Conservation (phyloP, 169 alveolate species). For the Plasmodium gonderi region DNA sequence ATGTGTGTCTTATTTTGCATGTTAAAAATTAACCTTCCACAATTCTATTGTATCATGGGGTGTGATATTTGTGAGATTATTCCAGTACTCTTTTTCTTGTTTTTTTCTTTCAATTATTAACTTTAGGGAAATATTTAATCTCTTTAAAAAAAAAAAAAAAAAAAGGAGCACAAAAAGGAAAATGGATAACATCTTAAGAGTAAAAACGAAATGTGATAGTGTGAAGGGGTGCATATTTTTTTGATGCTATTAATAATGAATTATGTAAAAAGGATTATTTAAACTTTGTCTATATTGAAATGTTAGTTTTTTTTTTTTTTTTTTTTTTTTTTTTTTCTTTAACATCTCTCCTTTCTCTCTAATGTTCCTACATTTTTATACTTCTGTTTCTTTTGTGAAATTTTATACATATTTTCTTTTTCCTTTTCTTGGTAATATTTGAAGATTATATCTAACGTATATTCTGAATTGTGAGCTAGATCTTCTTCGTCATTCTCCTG, state of each 20-base stretch:
- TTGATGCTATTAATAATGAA: background rate
- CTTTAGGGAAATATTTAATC: constrained; percentile 47
- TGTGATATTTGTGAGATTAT: constrained; percentile 29
- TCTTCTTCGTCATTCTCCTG: constrained; percentile 15
- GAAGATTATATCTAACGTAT: constrained; percentile 42
- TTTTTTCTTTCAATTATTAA: constrained; percentile 54
- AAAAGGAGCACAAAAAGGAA: background rate
- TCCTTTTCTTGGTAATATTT: constrained; percentile 70
- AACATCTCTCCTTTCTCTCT: background rate
- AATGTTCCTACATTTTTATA: constrained; percentile 37
- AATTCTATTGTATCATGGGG: constrained; percentile 54
- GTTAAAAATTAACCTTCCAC: constrained; percentile 47
- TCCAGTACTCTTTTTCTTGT: constrained; percentile 64
- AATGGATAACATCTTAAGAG: background rate
- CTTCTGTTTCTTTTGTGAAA: constrained; percentile 37
- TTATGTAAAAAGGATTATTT: background rate
- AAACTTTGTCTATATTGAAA: background rate
- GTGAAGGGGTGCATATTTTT: background rate
- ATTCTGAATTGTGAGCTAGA: constrained; percentile 11
- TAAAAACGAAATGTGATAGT: background rate
- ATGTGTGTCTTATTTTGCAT: background rate
- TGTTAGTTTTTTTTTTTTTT: background rate
- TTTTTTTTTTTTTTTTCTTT: background rate
- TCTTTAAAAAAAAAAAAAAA: background rate
- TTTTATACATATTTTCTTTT: constrained; percentile 54